phyloP scores from a whole-genome alignment of 2,329 filamentous ascomycete genomes.

The Monosporascus sp. region DNA sequence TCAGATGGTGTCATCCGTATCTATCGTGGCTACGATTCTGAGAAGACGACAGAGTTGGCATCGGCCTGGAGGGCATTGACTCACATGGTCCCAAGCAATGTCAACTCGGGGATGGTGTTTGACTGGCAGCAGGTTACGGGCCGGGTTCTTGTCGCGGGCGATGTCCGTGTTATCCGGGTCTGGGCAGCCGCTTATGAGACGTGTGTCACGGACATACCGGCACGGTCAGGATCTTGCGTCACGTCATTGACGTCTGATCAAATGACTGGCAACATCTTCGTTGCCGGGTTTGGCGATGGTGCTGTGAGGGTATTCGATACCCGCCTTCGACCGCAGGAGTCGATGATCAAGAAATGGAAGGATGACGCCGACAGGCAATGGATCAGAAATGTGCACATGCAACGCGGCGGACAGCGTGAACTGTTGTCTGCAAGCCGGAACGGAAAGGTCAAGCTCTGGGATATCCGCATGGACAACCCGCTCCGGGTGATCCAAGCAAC shows the following conservation, averaged over 20 bases:
- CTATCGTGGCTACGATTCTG: slow-evolving; percentile 84
- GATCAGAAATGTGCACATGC: slow-evolving; percentile 95
- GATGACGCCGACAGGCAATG: slow-evolving; percentile 80
- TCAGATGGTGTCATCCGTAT: slow-evolving; percentile 92
- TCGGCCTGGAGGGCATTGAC: slow-evolving; percentile 88
- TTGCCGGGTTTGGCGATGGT: slow-evolving; percentile 93
- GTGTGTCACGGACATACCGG: slow-evolving; percentile 89
- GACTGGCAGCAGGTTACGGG: slow-evolving; percentile 99
- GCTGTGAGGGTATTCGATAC: slow-evolving; percentile 93
- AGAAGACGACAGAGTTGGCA: slow-evolving; percentile 73
- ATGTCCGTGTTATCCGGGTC: slow-evolving; percentile 89
- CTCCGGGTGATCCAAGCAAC: slow-evolving; percentile 71
- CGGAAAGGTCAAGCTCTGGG: slow-evolving; percentile 93
- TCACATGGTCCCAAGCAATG: slow-evolving; percentile 88
- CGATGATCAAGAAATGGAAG: slow-evolving; percentile 96
- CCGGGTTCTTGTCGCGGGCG: slow-evolving; percentile 88
- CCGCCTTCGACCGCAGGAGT: slow-evolving; percentile 73
- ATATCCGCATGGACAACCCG: slow-evolving; percentile 79
- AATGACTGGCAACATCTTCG: slow-evolving; percentile 93
- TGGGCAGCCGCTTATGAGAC: slow-evolving; percentile 95
- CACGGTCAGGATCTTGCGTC: slow-evolving; percentile 89
- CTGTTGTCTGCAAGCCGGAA: slow-evolving; percentile 86
- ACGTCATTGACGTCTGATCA: slow-evolving; percentile 95
- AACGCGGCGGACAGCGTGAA: slow-evolving; percentile 88
- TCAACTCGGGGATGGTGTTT: slow-evolving; percentile 92